Evolutionary conservation across 306 rosid genomes (phyloP).

Genomic region (Glycine tomentella): DNA sequence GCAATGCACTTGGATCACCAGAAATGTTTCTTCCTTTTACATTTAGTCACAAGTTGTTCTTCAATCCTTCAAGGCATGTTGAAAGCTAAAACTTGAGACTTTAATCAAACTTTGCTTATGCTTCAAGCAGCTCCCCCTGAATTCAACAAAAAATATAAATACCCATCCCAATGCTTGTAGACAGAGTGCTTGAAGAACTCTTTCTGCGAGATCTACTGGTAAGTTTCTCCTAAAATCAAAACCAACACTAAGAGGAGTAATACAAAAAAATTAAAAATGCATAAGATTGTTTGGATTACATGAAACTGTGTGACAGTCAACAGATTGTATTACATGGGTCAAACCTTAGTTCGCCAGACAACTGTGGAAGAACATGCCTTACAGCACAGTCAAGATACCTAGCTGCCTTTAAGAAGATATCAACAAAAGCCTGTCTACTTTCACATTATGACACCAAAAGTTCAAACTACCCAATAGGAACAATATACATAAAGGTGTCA

Average conservation of each 20-base stretch:
- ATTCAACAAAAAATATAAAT: too few relatives aligned
- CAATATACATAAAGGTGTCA: slow-evolving; percentile 43
- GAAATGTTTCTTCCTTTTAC: too few relatives aligned
- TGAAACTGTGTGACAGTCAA: slow-evolving; percentile 2
- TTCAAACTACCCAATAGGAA: slow-evolving; percentile 37
- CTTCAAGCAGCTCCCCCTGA: too few relatives aligned
- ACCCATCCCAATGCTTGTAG: slow-evolving; percentile 98
- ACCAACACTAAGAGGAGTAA: slow-evolving; percentile 44
- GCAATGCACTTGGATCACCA: too few relatives aligned
- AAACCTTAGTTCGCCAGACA: slow-evolving; percentile 88
- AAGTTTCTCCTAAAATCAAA: slow-evolving; percentile 79
- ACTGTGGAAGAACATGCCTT: slow-evolving; percentile 91
- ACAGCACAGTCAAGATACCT: slow-evolving; percentile 99
- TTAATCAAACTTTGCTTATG: too few relatives aligned
- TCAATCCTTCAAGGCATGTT: too few relatives aligned
- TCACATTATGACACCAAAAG: slow-evolving; percentile 69
- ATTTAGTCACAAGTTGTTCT: too few relatives aligned
- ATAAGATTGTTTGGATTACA: slow-evolving; percentile 24
- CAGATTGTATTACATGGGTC: too few relatives aligned
- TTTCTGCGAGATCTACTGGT: slow-evolving; percentile 94
- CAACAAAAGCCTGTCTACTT: slow-evolving; percentile 91
- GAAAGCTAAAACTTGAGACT: too few relatives aligned
- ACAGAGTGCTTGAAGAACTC: slow-evolving; percentile 92
- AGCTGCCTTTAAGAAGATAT: slow-evolving; percentile 90
- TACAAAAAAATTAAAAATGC: slow-evolving; percentile 20